These are phyloP conservation scores for Metschnikowia sp. DNA, from an alignment of 805 yeast genomes.

Conservation along the genomic window DNA sequence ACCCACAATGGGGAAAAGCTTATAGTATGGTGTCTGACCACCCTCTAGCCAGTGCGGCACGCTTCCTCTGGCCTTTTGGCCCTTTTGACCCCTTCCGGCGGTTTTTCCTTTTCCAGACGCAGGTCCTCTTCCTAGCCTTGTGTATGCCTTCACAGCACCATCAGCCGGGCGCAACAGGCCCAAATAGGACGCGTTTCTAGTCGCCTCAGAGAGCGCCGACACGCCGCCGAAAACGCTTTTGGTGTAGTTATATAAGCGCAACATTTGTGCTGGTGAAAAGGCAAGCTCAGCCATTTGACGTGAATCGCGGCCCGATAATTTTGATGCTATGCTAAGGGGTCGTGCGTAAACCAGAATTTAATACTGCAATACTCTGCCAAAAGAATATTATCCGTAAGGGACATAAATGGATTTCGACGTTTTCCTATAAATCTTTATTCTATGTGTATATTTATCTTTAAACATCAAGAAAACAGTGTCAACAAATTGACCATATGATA, in stretches of 20 bases:
- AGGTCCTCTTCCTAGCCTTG: conserved; percentile 94
- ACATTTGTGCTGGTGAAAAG: conserved; percentile 3
- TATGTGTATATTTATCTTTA: too few species aligned
- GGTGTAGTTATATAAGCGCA: conserved; percentile 5
- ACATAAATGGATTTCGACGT: too few species aligned
- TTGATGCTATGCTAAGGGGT: background rate
- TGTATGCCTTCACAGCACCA: conserved; percentile 57
- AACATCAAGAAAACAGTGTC: too few species aligned
- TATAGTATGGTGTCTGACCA: conserved; percentile 93
- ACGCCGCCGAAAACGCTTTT: conserved; percentile 3
- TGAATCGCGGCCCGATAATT: too few species aligned
- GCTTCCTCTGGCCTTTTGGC: conserved; percentile 93
- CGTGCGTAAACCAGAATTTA: background rate
- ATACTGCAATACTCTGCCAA: too few species aligned
- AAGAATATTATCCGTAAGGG: too few species aligned
- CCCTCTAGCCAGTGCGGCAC: conserved; percentile 96
- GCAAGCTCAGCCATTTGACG: too few species aligned
- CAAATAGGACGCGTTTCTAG: conserved; percentile 46
- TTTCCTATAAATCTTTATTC: too few species aligned
- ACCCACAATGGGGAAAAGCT: conserved; percentile 84
- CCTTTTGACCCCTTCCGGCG: conserved; percentile 96
- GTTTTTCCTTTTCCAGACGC: conserved; percentile 92
- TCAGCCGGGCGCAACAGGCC: conserved; percentile 56
- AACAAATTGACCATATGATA: too few species aligned
- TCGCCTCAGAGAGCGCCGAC: conserved; percentile 3